These are phyloP conservation scores for Cladosporium sp. DNA, from an alignment of 2,329 filamentous ascomycete genomes.

Conservation along the genomic window DNA sequence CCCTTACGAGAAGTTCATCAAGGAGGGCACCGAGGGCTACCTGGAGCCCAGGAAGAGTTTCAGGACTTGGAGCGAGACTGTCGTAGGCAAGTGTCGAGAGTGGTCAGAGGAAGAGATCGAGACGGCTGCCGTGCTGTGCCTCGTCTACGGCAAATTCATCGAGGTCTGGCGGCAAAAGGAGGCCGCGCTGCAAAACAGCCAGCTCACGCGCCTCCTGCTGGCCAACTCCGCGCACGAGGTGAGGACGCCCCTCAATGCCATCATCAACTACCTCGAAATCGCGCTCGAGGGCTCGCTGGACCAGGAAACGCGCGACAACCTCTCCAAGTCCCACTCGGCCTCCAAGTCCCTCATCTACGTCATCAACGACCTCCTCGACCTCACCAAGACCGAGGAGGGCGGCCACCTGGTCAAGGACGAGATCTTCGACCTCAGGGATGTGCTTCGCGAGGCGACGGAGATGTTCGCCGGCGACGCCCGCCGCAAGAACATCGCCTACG, in stretches of 20 bases:
- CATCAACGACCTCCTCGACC: constrained; percentile 83
- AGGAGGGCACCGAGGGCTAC: constrained; percentile 65
- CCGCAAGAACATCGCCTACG: constrained; percentile 67
- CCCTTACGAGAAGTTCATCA: constrained; percentile 71
- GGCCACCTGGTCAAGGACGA: constrained; percentile 74
- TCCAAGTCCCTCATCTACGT: constrained; percentile 91
- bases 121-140: constrained; percentile 77
- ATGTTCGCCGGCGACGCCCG: constrained; percentile 68
- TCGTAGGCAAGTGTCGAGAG: constrained; percentile 74
- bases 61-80: constrained; percentile 72
- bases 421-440: constrained; percentile 63
- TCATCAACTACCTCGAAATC: constrained; percentile 92
- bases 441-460: constrained; percentile 70
- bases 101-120: constrained; percentile 88
- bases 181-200: constrained; percentile 71
- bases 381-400: constrained; percentile 83
- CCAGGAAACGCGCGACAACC: constrained; percentile 74
- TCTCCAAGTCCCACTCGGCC: constrained; percentile 78
- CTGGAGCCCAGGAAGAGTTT: constrained; percentile 76
- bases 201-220: constrained; percentile 69
- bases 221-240: constrained; percentile 91
- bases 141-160: constrained; percentile 86
- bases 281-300: constrained; percentile 76
- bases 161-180: constrained; percentile 92
- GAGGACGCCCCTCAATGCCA: constrained; percentile 82